Evolutionary conservation across 768 basidiomycete species (phyloP), one percentile per base, ranked within the genome.

Genomic region (Dictyophora rubrovolvata): DNA sequence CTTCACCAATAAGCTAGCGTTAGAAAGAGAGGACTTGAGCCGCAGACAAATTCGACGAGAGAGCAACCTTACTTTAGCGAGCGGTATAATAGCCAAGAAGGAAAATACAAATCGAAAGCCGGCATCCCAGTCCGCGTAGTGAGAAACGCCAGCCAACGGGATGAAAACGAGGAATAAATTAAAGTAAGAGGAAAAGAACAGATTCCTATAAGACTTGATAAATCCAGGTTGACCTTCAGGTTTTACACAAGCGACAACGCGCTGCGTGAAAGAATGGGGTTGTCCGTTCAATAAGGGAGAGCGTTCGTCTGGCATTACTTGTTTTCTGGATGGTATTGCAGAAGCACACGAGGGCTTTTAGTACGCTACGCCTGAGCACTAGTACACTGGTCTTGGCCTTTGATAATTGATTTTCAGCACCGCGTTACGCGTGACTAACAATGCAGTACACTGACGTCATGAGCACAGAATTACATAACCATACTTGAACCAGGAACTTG

Each of bases 71-170:
- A 89, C 90, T 76, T 87, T 87, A 23, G 92, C 93, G 28, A 96
- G 78, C 23, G 93, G 93, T 56, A 93, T 75, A 64, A 93, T 91
- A 11, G 90, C 87, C 48, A 90, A 64, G 68, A 93, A 92, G 62
- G 84, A 85, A 69, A 88, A 87, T 7, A 70, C 70, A 64, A 90
- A 90, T 12, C 85, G 80, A n/a, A 84, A 71, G 17, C 79, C 83
- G 33, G 83, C 84, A 75, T 90, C 89, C 87, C 87, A 90, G 65
- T 81, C 66, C 17, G 81, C 67, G 64, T 80, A 75, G 70, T 89
- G 82, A 21, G 88, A 75, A 10, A 84, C 60, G 48, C 83, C 70
- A 63, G 82, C 82, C 63, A 94, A 72, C 23, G 93, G 93, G 9
- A 93, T 80, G 61, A 89, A 87, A 53, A 93, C 69, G 55, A 94